phyloP scores from a whole-genome alignment of 305 asterid species.

The Plantago rigida region DNA sequence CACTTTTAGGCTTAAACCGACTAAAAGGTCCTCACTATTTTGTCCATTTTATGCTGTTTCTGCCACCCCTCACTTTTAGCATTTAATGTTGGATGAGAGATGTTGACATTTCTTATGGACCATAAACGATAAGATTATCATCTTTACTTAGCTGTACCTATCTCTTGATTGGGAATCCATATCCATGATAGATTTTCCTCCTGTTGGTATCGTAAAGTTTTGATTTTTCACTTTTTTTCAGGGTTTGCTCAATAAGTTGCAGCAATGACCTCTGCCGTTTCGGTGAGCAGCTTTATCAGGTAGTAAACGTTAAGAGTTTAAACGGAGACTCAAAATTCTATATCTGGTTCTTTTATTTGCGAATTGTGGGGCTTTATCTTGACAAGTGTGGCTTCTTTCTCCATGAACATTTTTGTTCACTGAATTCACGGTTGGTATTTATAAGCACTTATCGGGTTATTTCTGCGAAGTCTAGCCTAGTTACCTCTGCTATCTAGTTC shows the following conservation, averaged over 20 bases:
- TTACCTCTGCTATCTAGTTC: neutral
- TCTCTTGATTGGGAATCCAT: neutral
- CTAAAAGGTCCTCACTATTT: constrained; percentile 1
- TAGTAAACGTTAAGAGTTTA: neutral
- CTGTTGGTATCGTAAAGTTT: neutral
- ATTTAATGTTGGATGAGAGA: neutral
- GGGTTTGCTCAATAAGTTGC: neutral
- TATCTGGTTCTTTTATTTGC: neutral
- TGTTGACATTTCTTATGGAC: neutral
- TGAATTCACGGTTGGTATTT: too few species aligned
- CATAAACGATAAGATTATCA: neutral
- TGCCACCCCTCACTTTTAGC: constrained; percentile 2
- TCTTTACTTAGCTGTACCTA: neutral
- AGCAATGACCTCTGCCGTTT: neutral
- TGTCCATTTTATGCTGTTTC: neutral
- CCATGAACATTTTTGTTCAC: neutral
- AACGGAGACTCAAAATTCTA: neutral
- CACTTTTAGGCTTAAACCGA: neutral
- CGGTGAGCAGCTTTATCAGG: too few species aligned
- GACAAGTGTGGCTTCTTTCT: constrained; percentile 2
- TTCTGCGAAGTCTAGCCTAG: constrained; percentile 1
- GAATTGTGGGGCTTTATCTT: neutral
- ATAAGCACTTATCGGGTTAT: neutral
- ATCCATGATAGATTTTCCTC: neutral
- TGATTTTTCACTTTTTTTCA: neutral